Percentiles rank a stretch among this genome's conserved stretches.
These are phyloP conservation scores for Botrytis fabae DNA, from an alignment of 2,329 filamentous ascomycete genomes.

Conservation along the genomic window DNA sequence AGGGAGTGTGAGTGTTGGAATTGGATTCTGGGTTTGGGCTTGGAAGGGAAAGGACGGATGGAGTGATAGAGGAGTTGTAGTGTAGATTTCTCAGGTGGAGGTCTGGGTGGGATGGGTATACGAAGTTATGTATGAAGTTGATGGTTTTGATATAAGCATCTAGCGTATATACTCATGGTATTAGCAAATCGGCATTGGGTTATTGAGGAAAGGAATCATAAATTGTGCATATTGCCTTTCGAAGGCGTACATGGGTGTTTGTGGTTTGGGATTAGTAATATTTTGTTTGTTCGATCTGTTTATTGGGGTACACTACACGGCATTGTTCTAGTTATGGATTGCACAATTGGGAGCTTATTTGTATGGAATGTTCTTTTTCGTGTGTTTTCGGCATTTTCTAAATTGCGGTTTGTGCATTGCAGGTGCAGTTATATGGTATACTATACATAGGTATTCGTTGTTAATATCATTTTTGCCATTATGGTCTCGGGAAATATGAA, in stretches of 20 bases:
- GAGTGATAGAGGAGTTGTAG: slow-evolving; percentile 72
- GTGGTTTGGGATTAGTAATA: neutral
- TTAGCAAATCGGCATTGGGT: neutral
- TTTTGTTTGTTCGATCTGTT: neutral
- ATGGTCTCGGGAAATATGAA: neutral
- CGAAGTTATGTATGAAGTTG: neutral
- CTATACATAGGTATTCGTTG: neutral
- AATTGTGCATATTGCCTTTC: slow-evolving; percentile 3
- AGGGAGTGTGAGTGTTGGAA: slow-evolving; percentile 74
- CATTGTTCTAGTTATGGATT: neutral
- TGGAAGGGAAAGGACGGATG: slow-evolving; percentile 77
- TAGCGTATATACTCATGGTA: neutral
- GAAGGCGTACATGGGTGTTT: neutral
- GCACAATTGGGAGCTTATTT: neutral
- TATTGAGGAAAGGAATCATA: neutral
- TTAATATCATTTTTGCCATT: neutral
- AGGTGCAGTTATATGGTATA: no score
- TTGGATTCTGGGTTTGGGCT: slow-evolving; percentile 70
- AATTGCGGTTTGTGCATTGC: neutral
- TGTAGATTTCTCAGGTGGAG: slow-evolving; percentile 42
- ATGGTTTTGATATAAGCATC: neutral
- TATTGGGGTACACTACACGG: neutral
- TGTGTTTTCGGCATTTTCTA: neutral
- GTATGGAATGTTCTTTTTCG: neutral
- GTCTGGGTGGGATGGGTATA: neutral